These are phyloP conservation scores for Pseudomonodictys pantanalensis DNA, from an alignment of 495 filamentous ascomycete species.

Conservation along the genomic window DNA sequence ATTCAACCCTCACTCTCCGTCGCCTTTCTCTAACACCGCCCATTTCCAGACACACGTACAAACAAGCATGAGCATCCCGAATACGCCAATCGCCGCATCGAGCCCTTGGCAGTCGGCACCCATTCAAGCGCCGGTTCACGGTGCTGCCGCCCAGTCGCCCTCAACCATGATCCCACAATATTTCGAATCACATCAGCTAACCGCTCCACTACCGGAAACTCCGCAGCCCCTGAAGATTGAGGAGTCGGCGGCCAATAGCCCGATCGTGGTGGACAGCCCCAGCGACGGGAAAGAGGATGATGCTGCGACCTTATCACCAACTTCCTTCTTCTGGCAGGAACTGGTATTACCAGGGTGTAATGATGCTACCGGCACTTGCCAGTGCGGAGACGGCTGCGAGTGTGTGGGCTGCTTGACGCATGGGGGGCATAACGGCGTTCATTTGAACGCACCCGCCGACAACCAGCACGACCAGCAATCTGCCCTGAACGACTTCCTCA, in stretches of 20 bases:
- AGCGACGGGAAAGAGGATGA: slow-evolving; percentile 25
- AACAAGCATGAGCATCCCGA: slow-evolving; percentile 2
- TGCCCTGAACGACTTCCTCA: too few relatives aligned
- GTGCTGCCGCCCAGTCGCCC: too few relatives aligned
- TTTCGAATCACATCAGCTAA: not conserved
- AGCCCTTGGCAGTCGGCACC: slow-evolving; percentile 2
- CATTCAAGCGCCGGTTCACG: not conserved
- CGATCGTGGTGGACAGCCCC: slow-evolving; percentile 18
- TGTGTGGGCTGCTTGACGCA: slow-evolving; percentile 35
- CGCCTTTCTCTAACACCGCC: not conserved
- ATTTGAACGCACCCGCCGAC: slow-evolving; percentile 3
- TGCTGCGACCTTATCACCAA: slow-evolving; percentile 29
- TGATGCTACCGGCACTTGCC: slow-evolving; percentile 32
- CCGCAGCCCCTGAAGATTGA: not conserved
- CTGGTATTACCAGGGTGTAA: slow-evolving; percentile 31
- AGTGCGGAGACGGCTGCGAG: slow-evolving; percentile 35
- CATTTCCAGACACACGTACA: slow-evolving; percentile 8
- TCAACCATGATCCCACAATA: not conserved
- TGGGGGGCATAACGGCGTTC: slow-evolving; percentile 32
- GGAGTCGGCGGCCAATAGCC: slow-evolving; percentile 2
- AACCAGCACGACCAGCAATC: not conserved
- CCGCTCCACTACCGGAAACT: not conserved
- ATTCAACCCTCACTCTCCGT: not conserved
- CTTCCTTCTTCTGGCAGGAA: slow-evolving; percentile 28
- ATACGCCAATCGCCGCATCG: not conserved